Evolutionary conservation across 495 filamentous ascomycete genomes (phyloP).

Genomic region (Saxispiralis lemnorum): DNA sequence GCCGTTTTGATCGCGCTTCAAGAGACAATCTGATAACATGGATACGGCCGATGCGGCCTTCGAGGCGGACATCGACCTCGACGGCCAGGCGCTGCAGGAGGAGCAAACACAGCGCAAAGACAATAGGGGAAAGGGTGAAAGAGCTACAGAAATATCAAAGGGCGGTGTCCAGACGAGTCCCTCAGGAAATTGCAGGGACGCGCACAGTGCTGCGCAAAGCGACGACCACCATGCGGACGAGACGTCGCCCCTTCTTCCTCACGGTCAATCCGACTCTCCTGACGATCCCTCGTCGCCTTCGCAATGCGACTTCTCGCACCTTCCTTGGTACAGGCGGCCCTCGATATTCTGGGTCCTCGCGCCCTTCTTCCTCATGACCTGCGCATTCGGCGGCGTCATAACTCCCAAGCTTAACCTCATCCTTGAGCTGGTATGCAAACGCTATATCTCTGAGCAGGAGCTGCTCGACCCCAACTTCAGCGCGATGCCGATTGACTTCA

Average conservation of each 20-base stretch:
- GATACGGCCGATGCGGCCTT: constrained; percentile 9
- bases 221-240: constrained; percentile 4
- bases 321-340: constrained; percentile 55
- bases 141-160: constrained; percentile 5
- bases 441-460: constrained; percentile 51
- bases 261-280: not conserved
- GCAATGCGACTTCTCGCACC: constrained; percentile 40
- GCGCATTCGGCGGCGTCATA: constrained; percentile 67
- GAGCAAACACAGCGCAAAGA: not conserved
- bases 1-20: not conserved
- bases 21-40: not conserved
- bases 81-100: not conserved
- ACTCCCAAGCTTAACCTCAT: constrained; percentile 71
- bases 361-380: constrained; percentile 55
- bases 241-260: constrained; percentile 6
- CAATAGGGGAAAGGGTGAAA: not conserved
- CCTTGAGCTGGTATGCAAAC: constrained; percentile 58
- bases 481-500: constrained; percentile 46
- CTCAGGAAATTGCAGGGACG: not conserved
- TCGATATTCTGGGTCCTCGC: constrained; percentile 76
- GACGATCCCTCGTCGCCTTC: constrained; percentile 8
- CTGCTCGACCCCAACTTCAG: constrained; percentile 38
- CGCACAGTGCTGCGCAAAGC: not conserved
- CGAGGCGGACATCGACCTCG: constrained; percentile 13
- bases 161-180: constrained; percentile 1